Percentiles rank a stretch among this genome's conserved stretches.
Conservation (phyloP, 495 filamentous ascomycete genomes). For the Hyaloscypha bicolor region DNA sequence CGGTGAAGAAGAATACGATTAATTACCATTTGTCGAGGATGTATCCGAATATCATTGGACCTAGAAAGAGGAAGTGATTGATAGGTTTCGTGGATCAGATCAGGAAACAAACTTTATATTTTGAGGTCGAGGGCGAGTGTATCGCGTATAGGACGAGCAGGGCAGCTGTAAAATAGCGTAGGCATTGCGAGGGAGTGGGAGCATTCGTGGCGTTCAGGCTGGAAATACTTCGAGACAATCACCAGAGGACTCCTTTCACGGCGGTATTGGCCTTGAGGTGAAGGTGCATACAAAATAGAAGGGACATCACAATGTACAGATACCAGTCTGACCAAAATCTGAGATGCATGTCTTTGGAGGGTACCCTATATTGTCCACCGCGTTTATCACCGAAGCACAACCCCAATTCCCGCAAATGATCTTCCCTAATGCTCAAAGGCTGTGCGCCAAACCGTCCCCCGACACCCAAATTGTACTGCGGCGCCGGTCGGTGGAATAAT, state of each 20-base stretch:
- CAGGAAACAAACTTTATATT: conserved; percentile 12
- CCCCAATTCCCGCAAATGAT: not conserved
- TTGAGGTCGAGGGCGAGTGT: not conserved
- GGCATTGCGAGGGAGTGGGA: conserved; percentile 13
- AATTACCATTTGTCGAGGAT: conserved; percentile 92
- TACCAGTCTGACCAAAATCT: not conserved
- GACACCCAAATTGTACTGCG: not conserved
- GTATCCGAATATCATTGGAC: conserved; percentile 75
- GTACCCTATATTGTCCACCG: not conserved
- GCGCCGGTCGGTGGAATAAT: not conserved
- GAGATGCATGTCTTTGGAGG: conserved; percentile 1
- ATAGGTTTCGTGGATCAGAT: conserved; percentile 4
- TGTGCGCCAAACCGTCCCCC: not conserved
- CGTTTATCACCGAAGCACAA: not conserved
- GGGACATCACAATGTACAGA: not conserved
- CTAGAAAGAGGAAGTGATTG: conserved; percentile 67
- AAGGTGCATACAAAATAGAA: not conserved
- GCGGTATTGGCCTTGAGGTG: not conserved
- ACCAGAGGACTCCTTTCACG: not conserved
- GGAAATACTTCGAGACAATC: conserved; percentile 1
- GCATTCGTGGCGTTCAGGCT: conserved; percentile 24
- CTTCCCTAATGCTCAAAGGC: not conserved
- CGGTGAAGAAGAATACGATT: conserved; percentile 79
- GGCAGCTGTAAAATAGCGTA: conserved; percentile 18
- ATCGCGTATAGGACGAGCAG: too few relatives aligned